phyloP scores from a whole-genome alignment of 225 moss, liverwort and hornwort species.

The Anthoceros angustus region DNA sequence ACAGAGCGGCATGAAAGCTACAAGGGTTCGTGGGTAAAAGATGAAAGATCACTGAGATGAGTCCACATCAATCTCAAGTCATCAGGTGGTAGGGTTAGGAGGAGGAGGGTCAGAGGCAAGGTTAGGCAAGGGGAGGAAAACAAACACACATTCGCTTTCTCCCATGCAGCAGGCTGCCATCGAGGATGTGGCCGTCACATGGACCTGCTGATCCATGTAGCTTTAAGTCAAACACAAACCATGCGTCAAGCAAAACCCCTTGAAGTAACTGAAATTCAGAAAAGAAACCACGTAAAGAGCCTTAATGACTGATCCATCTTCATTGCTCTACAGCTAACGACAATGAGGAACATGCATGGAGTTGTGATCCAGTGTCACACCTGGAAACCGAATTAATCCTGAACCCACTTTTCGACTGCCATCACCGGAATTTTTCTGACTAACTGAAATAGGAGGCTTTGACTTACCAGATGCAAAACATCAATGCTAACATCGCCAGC shows the following conservation, averaged over 20 bases:
- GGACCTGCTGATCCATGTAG: constrained; percentile 99
- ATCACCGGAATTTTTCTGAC: constrained; percentile 26
- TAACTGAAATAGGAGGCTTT: constrained; percentile 22
- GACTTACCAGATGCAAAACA: constrained; percentile 99
- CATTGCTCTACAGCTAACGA: not conserved
- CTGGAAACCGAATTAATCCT: constrained; percentile 7
- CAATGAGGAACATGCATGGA: not conserved
- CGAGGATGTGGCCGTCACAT: constrained; percentile 99
- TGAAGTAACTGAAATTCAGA: constrained; percentile 73
- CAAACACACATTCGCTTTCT: constrained; percentile 99
- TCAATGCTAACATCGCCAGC: constrained; percentile 99
- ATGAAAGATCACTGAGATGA: constrained; percentile 86
- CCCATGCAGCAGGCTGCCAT: constrained; percentile 99
- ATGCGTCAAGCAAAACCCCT: constrained; percentile 98
- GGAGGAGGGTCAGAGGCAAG: constrained; percentile 95
- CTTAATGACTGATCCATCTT: constrained; percentile 36
- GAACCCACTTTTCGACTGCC: constrained; percentile 38
- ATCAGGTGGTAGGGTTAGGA: constrained; percentile 67
- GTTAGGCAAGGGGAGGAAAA: constrained; percentile 99
- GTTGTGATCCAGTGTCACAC: constrained; percentile 2
- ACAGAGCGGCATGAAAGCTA: constrained; percentile 34
- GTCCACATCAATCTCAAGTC: constrained; percentile 81
- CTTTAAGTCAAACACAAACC: constrained; percentile 92
- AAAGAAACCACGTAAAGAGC: constrained; percentile 70
- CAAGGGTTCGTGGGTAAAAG: constrained; percentile 24